Evolutionary conservation across 2,329 filamentous ascomycete genomes (phyloP), one percentile per base, ranked within the genome.

Genomic region (Penicillium sp.): DNA sequence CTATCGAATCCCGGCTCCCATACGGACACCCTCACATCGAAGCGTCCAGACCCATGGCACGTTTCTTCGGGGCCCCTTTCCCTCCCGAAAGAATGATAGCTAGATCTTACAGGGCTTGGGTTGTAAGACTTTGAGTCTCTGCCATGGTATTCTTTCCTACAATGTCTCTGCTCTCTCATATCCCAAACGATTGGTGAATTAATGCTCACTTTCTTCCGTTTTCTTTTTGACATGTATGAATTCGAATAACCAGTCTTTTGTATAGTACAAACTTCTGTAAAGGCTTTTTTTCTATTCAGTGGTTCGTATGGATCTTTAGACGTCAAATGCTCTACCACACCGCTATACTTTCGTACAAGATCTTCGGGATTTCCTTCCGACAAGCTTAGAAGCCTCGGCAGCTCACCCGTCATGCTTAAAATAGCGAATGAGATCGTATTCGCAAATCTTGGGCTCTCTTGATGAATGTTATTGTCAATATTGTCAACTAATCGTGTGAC

Each of bases 91-190:
- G 9, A 34, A 27, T 40, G 48, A 45, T 44, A 48, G 46, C 48
- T 39, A 39, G 45, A 35, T 36, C 46, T 48, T 34, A 51, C 47
- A 45, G 47, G 32, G 27, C 39, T 47, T 32, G 53, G 56, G 35
- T 14, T 27, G 29, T n/a, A 27, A 47, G 51, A 47, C 29, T 45
- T 49, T 29, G 53, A 19, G 34, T 54, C 38, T 52, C 51, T 49
- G 30, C 49, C 44, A 41, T 53, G 41, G 42, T 46, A 44, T 56
- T 57, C 48, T 55, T 40, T 52, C 41, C 56, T 63, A 61, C 55
- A 14, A 43, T 42, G 42, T 61, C 51, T 60, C 39, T 61, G 55
- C 53, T 56, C 52, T 58, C 39, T 49, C 43, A 35, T 49, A 29
- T 40, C 38, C 32, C 39, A 43, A 50, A 38, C 32, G 43, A 53